Conservation (phyloP, 2,329 filamentous ascomycete genomes). For the Ophiostoma tasmaniense region DNA sequence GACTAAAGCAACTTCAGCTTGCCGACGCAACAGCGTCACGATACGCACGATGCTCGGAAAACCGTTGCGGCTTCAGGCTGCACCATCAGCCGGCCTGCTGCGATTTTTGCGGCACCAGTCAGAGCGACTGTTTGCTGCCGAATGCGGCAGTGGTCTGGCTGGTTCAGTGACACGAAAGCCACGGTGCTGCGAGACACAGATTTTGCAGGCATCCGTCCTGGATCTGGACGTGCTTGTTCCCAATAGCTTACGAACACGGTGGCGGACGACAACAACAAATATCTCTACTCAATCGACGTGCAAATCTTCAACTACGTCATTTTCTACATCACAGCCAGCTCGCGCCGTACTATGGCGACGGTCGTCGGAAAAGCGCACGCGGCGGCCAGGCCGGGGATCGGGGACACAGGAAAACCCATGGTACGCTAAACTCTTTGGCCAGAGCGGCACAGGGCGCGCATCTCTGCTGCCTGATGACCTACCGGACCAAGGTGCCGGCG, state of each 20-base stretch:
- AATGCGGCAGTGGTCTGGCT: slow-evolving; percentile 8
- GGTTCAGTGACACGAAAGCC: not conserved
- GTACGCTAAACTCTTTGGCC: slow-evolving; percentile 9
- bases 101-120: slow-evolving; percentile 67
- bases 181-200: not conserved
- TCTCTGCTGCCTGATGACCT: slow-evolving; percentile 48
- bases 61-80: slow-evolving; percentile 26
- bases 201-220: slow-evolving; percentile 17
- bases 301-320: not conserved
- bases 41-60: slow-evolving; percentile 3
- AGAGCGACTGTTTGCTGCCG: slow-evolving; percentile 43
- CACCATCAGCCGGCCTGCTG: slow-evolving; percentile 51
- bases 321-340: slow-evolving; percentile 15
- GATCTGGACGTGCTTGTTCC: slow-evolving; percentile 24
- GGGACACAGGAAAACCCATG: not conserved
- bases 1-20: not conserved
- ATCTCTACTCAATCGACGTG: not conserved
- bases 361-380: not conserved
- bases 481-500: slow-evolving; percentile 36
- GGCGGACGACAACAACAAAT: slow-evolving; percentile 4
- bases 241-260: slow-evolving; percentile 19
- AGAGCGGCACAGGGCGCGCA: not conserved
- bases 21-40: not conserved
- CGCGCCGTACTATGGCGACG: slow-evolving; percentile 8
- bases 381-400: not conserved